Evolutionary conservation across 2,329 filamentous ascomycete genomes (phyloP), one percentile per base, ranked within the genome.

Genomic region (Clonostachys sp.): DNA sequence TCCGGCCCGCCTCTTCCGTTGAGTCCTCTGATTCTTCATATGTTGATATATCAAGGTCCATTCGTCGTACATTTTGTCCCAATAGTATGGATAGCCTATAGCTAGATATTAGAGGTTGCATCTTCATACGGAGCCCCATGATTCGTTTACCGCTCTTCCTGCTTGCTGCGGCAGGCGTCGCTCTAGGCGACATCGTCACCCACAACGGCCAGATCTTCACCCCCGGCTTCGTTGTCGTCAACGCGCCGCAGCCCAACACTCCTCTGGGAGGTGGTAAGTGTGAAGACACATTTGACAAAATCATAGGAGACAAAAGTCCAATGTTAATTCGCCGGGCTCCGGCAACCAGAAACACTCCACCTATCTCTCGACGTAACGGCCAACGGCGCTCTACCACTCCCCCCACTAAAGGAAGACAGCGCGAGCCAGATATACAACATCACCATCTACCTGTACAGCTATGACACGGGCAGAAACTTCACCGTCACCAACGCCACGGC

Each of bases 151-250:
- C 24, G 3, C 24, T 30, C 24, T 10, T 30, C 36, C 17, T 18
- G 36, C 36, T 39, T n/a, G 36, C 36, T 39, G 3, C 36, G 14
- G 36, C 36, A n/a, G 5, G 17, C 17, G 12, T 13, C 12, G 50
- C 57, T 14, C 50, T 55, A 9, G 68, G 68, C 6, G 58, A 65
- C 40, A 68, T 73, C 50, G 85, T 86, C 55, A 80, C 76, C 45
- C 65, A 80, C 18, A 80, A 80, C 54, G 84, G 84, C 14, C 83
- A 88, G 55, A 78, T 89, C 46, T 87, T 78, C 57, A 89, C 84
- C 0, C 84, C 84, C 1, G 84, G 85, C 0, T 75, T 88, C 47
- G 83, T 77, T 20, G 77, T 88, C 48, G 67, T 88, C 35, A 77
- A 87, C 62, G 75, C 84, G 34, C 82, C 82, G 12, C 82, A 86